Conservation (phyloP, 2,329 filamentous ascomycete genomes). For the Penicillium glabrum region DNA sequence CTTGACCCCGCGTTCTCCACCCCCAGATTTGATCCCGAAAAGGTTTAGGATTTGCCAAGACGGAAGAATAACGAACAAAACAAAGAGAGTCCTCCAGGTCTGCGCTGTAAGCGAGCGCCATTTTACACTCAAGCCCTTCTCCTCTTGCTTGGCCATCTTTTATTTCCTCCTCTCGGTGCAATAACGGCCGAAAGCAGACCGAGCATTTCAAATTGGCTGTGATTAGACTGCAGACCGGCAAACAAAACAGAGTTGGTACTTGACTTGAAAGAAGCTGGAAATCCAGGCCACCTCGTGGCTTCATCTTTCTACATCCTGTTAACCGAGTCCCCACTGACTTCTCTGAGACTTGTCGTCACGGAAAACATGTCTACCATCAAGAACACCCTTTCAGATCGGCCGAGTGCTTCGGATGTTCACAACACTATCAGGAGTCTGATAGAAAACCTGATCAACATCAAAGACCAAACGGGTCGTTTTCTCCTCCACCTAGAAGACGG, state of each 20-base stretch:
- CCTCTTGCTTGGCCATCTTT: neutral
- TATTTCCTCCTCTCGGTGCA: neutral
- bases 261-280: neutral
- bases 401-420: conserved; percentile 44
- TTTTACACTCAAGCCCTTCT: neutral
- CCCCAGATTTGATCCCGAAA: neutral
- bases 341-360: neutral
- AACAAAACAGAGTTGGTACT: neutral
- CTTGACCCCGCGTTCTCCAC: conserved; percentile 7
- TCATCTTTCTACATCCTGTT: neutral
- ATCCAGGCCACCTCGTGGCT: neutral
- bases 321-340: neutral
- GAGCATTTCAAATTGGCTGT: neutral
- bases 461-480: conserved; percentile 72
- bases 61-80: neutral
- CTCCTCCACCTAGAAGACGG: conserved; percentile 70
- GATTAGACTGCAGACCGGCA: neutral
- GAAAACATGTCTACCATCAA: conserved; percentile 15
- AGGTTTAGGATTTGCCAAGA: conserved; percentile 7
- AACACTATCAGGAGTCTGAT: conserved; percentile 66
- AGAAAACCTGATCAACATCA: conserved; percentile 73
- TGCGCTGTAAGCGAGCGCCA: neutral
- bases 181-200: neutral
- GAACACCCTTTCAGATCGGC: conserved; percentile 1
- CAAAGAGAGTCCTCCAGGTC: neutral